These are phyloP conservation scores for Pythium rhizo-oryzae DNA, from an alignment of 352 stramenopile species.

Conservation along the genomic window DNA sequence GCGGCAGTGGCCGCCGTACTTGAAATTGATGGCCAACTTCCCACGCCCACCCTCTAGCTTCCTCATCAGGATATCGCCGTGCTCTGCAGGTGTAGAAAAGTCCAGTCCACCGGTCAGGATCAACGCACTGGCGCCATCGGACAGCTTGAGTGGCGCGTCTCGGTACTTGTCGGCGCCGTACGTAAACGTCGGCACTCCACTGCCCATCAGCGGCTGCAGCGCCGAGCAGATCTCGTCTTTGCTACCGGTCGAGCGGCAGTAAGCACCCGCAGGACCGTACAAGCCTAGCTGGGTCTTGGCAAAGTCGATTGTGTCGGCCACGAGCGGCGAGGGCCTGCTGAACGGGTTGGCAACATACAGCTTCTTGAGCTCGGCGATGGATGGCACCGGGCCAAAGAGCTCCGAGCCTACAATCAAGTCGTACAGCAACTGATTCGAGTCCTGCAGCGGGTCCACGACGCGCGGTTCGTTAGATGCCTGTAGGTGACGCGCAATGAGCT, in stretches of 20 bases:
- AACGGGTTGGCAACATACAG: background rate
- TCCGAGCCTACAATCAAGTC: constrained; percentile 14
- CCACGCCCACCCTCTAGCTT: constrained; percentile 15
- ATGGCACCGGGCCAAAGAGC: background rate
- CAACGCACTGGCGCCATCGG: constrained; percentile 31
- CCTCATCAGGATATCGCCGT: constrained; percentile 18
- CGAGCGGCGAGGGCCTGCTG: background rate
- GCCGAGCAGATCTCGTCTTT: background rate
- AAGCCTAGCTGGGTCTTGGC: background rate
- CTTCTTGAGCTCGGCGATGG: background rate
- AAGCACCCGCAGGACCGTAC: background rate
- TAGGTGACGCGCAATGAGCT: background rate
- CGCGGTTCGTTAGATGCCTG: background rate
- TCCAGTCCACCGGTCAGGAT: constrained; percentile 40
- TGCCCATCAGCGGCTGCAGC: background rate
- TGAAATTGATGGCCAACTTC: constrained; percentile 31
- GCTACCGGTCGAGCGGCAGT: background rate
- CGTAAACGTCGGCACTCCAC: constrained; percentile 12
- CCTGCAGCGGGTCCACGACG: background rate
- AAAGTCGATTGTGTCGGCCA: background rate
- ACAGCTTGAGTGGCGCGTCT: constrained; percentile 28
- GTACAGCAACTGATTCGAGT: background rate
- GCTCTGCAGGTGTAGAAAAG: constrained; percentile 32
- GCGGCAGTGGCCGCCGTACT: constrained; percentile 30
- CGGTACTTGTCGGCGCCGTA: constrained; percentile 44